Conservation (phyloP, 345 rosid species). For the Laguncularia racemosa region DNA sequence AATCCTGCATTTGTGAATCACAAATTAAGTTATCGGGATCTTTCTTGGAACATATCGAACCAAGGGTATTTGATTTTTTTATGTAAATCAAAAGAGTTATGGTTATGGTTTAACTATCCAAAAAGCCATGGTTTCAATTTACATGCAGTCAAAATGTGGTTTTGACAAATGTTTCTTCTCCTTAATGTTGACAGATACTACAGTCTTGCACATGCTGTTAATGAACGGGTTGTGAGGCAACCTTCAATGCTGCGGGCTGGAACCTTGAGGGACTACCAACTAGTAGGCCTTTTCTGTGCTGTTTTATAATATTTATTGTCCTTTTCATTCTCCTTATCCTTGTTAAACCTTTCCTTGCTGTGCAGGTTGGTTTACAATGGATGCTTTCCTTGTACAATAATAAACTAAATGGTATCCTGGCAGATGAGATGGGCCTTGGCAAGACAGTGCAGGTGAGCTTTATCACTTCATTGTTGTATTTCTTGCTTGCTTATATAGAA, state of each 20-base stretch:
- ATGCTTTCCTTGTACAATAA: conserved; percentile 99
- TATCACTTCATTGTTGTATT: conserved; percentile 1
- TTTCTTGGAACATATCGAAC: too few relatives aligned
- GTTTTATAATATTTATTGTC: conserved; percentile 1
- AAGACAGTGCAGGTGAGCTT: conserved; percentile 93
- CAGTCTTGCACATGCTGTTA: conserved; percentile 97
- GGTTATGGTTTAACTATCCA: too few relatives aligned
- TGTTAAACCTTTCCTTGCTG: conserved; percentile 11
- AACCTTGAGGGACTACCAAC: conserved; percentile 96
- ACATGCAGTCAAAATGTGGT: background rate
- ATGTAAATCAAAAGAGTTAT: too few relatives aligned
- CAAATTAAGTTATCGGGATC: too few relatives aligned
- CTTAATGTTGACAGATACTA: conserved; percentile 56
- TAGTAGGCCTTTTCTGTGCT: conserved; percentile 42
- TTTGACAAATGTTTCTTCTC: conserved; percentile 7
- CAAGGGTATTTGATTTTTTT: too few relatives aligned
- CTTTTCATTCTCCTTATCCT: background rate
- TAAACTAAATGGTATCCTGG: conserved; percentile 96
- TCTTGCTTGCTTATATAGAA: background rate
- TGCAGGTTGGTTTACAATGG: conserved; percentile 99
- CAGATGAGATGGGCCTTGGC: conserved; percentile 99
- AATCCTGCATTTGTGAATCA: too few relatives aligned
- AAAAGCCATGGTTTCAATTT: too few relatives aligned
- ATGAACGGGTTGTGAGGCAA: conserved; percentile 79
- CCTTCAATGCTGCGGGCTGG: conserved; percentile 97